Base-by-base conservation (phyloP, 2,329 filamentous ascomycete genomes). In the Penicillium sp. region DNA sequence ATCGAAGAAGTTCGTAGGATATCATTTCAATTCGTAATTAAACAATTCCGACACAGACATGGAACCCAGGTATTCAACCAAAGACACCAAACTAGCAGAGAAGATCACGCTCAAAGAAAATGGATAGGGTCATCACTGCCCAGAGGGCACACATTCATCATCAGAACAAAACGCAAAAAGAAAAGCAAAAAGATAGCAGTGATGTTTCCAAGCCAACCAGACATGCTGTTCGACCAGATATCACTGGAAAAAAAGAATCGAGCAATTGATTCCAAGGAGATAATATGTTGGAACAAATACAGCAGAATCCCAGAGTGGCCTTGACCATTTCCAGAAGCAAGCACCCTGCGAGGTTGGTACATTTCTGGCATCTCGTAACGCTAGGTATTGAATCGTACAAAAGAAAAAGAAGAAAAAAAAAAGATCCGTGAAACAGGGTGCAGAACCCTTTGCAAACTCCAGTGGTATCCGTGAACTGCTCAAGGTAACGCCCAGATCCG, bases 381-480 rank as follows among this genome's bases (percentile, higher is more conserved):
- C 60, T 61, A 64, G 57, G 40, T 41, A 50, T 37, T 19, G 42
- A 61, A 61, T 58, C 42, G 54, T 57, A 66, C 60, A 65, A 67
- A 65, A 51, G 62, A 58, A 60, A 64, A 67, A 23, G 15, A 45
- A 58, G 50, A 40, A 54, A 58, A 41, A 31, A 46, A 57, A 48
- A 61, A 55, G 51, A 60, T 59, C 61, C 63, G 51, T 17, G 58
- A 61, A 58, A 52, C 58, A 56, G 56, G 61, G 62, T 50, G 51
- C 58, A 62, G 46, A 41, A 59, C 62, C 61, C 56, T 59, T 53
- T 27, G 40, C 19, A 60, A 65, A 67, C 61, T 67, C 62, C 65
- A 57, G 59, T 66, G 54, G 61, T 45, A 50, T 49, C 53, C 47
- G 53, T 53, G 40, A 38, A 50, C 43, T 53, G 37, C 49, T 50